Percentiles rank a stretch among this genome's conserved stretches.
Conservation (phyloP, 768 basidiomycete genomes). For the Boletus vinaceobasis region DNA sequence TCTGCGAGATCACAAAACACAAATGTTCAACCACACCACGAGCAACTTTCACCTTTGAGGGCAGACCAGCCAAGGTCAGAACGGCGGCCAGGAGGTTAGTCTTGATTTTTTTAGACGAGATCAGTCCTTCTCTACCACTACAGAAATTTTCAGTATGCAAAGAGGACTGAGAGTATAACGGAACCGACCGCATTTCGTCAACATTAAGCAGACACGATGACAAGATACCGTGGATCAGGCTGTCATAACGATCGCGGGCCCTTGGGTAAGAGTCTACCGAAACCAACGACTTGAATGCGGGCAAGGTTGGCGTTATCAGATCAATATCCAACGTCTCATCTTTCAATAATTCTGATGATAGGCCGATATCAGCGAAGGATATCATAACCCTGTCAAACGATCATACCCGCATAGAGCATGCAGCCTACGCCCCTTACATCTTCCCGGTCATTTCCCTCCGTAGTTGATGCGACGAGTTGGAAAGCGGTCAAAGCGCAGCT, state of each 20-base stretch:
- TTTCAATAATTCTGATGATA: constrained; percentile 65
- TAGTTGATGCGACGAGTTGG: constrained; percentile 52
- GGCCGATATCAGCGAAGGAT: not conserved
- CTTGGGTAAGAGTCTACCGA: constrained; percentile 44
- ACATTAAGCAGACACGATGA: constrained; percentile 82
- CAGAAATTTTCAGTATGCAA: constrained; percentile 5
- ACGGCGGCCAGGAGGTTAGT: constrained; percentile 86
- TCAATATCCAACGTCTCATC: constrained; percentile 82
- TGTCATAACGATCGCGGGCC: constrained; percentile 51
- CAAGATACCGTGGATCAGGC: constrained; percentile 73
- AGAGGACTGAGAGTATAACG: not conserved
- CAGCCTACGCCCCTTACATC: constrained; percentile 79
- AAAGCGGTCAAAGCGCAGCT: constrained; percentile 61
- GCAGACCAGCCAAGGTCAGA: constrained; percentile 78
- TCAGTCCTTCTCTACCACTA: constrained; percentile 76
- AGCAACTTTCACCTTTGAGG: constrained; percentile 63
- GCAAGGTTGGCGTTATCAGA: constrained; percentile 75
- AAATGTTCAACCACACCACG: constrained; percentile 76
- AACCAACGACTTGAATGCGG: constrained; percentile 73
- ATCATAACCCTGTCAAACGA: not conserved
- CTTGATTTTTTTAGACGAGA: constrained; percentile 81
- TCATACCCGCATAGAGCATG: constrained; percentile 70
- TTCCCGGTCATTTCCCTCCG: constrained; percentile 56
- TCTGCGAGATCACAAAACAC: constrained; percentile 81
- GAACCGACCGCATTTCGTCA: constrained; percentile 83